Base-by-base conservation (phyloP, 176 grass and related monocot species). In the Triticum dicoccoides region DNA sequence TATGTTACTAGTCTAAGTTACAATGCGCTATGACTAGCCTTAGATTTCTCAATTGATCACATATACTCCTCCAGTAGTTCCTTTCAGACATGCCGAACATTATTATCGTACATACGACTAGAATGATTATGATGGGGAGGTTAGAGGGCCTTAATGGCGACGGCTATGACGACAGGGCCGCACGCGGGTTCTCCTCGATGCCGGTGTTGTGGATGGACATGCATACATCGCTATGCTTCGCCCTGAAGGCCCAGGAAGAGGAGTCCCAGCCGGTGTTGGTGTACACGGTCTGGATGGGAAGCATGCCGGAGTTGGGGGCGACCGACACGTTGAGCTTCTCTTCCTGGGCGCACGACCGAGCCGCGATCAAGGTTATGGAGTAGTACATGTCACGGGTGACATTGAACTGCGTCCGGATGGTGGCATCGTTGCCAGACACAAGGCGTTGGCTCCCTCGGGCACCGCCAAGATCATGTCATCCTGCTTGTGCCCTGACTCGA, bases 191-290 rank as follows among this genome's bases (percentile, higher is more conserved):
- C 9, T 93, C 91, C 58, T 93, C 91, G 72, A 79, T 30, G 77
- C 88, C 85, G 20, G 82, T 82, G 27, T 93, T 90, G 77, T 93
- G 88, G 81, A 93, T 93, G 71, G 64, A 10, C 20, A 93, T 27
- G 14, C 18, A 63, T 20, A 75, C 85, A 13, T n/a, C 23, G 25
- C 8, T 71, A 21, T 82, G 67, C 65, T n/a, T 62, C 27, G 85
- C 71, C 61, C 21, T 75, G 88, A 93, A 90, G 0, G 78, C 88
- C 88, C 88, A 90, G 5, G 81, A 51, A 70, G 88, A 90, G 56
- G 72, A 88, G 85, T 90, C 91, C 91, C 91, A 93, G 14, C 88
- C 91, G 30, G 44, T 90, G 79, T 88, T 88, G 52, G 79, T 81
- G 83, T 94, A 94, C 0, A 83, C 34, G 0, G 86, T 91, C 76